phyloP scores from a whole-genome alignment of 1,284 basidiomycete species.

The Sanguinoderma infundibulare region DNA sequence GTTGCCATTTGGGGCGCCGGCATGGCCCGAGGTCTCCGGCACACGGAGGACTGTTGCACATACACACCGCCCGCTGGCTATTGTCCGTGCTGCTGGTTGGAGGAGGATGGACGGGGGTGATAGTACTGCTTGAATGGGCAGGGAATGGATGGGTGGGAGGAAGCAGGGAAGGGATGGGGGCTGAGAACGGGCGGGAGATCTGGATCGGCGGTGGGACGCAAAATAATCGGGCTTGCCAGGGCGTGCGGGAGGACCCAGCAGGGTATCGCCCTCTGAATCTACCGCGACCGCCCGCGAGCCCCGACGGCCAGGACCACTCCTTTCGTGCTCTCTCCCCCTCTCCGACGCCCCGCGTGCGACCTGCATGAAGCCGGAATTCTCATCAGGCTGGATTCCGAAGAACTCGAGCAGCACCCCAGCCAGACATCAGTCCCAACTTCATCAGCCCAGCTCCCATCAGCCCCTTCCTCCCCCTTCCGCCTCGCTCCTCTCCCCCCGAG shows the following conservation, averaged over 20 bases:
- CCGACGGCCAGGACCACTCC: constrained; percentile 7
- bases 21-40: background rate
- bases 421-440: constrained; percentile 32
- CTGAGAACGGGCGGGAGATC: background rate
- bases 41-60: too few relatives aligned
- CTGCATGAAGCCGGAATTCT: constrained; percentile 32
- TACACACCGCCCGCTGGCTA: background rate
- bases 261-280: constrained; percentile 5
- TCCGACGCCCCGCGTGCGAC: constrained; percentile 16
- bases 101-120: background rate
- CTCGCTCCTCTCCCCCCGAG: constrained; percentile 44
- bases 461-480: constrained; percentile 48
- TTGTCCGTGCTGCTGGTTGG: background rate
- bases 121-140: background rate
- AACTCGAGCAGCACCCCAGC: constrained; percentile 27
- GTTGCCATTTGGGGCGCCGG: background rate
- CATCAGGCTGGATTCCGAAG: constrained; percentile 32
- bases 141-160: background rate
- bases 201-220: constrained; percentile 1
- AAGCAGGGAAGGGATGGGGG: background rate
- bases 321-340: background rate
- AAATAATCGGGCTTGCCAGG: constrained; percentile 9
- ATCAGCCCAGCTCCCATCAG: constrained; percentile 37
- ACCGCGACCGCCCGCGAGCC: constrained; percentile 9
- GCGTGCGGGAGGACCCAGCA: background rate